Conservation (phyloP, 1,284 basidiomycete genomes). For the Marasmius sp. region DNA sequence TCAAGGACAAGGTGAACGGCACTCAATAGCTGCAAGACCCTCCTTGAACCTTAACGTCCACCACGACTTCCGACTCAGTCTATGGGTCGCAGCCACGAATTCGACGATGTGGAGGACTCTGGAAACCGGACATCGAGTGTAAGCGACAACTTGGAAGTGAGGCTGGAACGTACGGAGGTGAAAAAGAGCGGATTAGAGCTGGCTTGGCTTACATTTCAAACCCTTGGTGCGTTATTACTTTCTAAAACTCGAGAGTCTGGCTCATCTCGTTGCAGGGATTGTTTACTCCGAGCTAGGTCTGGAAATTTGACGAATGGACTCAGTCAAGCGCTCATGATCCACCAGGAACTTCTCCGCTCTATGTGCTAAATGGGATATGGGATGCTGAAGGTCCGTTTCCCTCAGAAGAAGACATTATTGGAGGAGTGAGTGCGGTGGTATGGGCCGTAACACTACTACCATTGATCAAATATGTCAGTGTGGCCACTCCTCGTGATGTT, state of each 20-base stretch:
- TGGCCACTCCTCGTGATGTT: neutral
- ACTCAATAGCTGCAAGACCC: too few species aligned
- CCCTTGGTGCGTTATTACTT: constrained; percentile 32
- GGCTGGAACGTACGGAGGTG: neutral
- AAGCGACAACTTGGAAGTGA: neutral
- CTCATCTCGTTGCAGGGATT: constrained; percentile 40
- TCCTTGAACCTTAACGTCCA: too few species aligned
- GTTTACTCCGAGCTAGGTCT: constrained; percentile 63
- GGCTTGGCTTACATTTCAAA: constrained; percentile 32
- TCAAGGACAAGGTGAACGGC: too few species aligned
- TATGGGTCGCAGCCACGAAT: too few species aligned
- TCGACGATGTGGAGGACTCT: too few species aligned
- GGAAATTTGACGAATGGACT: neutral
- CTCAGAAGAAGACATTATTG: constrained; percentile 58
- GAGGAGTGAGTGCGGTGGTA: constrained; percentile 59
- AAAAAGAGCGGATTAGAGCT: constrained; percentile 30
- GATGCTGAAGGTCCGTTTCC: constrained; percentile 45
- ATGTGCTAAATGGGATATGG: constrained; percentile 68
- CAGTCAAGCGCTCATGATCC: neutral
- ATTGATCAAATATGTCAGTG: constrained; percentile 62
- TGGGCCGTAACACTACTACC: constrained; percentile 65
- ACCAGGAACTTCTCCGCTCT: constrained; percentile 55
- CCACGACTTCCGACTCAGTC: too few species aligned
- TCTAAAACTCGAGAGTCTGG: neutral
- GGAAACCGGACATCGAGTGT: too few species aligned